Conservation (phyloP, 1,139 yeast species). For the Pichia sorboxylosa region DNA sequence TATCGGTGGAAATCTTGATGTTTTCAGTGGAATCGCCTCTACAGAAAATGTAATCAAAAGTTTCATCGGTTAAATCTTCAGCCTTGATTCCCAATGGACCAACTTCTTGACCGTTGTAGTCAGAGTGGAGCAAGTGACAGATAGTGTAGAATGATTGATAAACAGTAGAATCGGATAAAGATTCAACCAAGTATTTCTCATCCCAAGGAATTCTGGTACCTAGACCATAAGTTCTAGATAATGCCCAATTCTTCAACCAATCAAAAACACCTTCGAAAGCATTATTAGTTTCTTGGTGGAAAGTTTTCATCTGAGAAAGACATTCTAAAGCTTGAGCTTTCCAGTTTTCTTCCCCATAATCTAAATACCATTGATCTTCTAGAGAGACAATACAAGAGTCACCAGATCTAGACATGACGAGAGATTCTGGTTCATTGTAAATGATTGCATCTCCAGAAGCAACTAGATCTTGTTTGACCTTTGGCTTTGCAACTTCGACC, state of each 20-base stretch:
- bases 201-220: constrained; percentile 99
- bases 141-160: constrained; percentile 95
- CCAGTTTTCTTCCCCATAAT: constrained; percentile 95
- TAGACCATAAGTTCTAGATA: constrained; percentile 90
- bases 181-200: constrained; percentile 82
- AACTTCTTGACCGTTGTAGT: constrained; percentile 64
- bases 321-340: constrained; percentile 76
- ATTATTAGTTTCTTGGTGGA: constrained; percentile 73
- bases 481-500: constrained; percentile 85
- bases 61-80: constrained; percentile 85
- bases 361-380: constrained; percentile 98
- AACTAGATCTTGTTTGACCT: constrained; percentile 73
- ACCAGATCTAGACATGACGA: constrained; percentile 88
- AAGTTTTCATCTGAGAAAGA: constrained; percentile 66
- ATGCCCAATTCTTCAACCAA: constrained; percentile 99
- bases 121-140: constrained; percentile 74
- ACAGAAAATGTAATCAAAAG: constrained; percentile 82
- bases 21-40: constrained; percentile 45
- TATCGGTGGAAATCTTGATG: constrained; percentile 53
- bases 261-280: constrained; percentile 91
- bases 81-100: constrained; percentile 71
- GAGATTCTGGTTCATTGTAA: constrained; percentile 88
- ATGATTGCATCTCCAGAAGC: constrained; percentile 72
- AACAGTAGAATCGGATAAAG: constrained; percentile 89
- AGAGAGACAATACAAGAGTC: constrained; percentile 94